Percentiles rank a stretch among this genome's conserved stretches.
Evolutionary conservation across 805 yeast genomes (phyloP).

Genomic region (Kazachstania kunashirensis): DNA sequence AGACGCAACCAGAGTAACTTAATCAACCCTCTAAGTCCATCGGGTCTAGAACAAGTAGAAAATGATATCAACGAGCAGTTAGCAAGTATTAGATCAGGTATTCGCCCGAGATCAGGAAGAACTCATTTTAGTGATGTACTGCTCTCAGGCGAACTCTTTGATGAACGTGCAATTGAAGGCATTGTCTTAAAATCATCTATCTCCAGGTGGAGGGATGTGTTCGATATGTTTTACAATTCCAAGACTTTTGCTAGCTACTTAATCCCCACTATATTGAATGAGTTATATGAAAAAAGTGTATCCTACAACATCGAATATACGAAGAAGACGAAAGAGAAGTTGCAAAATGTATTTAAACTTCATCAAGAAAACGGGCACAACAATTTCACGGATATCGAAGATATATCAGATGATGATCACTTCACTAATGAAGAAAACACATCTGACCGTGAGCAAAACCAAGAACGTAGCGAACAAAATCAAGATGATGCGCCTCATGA

Average conservation of each 20-base stretch:
- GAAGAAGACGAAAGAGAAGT: slow-evolving; percentile 26
- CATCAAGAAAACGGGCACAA: slow-evolving; percentile 14
- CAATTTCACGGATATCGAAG: too few species aligned
- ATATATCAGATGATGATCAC: too few species aligned
- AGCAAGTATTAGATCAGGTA: slow-evolving; percentile 17
- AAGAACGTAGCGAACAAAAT: slow-evolving; percentile 10
- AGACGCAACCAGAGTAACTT: slow-evolving; percentile 25
- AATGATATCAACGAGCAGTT: slow-evolving; percentile 24
- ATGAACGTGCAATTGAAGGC: slow-evolving; percentile 26
- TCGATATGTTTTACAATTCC: slow-evolving; percentile 42
- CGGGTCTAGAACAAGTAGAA: slow-evolving; percentile 28
- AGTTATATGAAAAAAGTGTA: slow-evolving; percentile 41
- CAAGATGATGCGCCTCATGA: slow-evolving; percentile 30
- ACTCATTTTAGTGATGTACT: slow-evolving; percentile 24
- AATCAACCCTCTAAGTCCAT: slow-evolving; percentile 27
- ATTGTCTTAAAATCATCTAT: slow-evolving; percentile 38
- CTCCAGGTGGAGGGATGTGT: slow-evolving; percentile 60
- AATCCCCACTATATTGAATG: slow-evolving; percentile 36
- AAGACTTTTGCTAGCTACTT: slow-evolving; percentile 30
- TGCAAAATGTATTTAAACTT: slow-evolving; percentile 18
- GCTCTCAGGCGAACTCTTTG: slow-evolving; percentile 26
- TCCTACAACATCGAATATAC: slow-evolving; percentile 24
- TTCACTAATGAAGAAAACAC: background rate
- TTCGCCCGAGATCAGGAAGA: slow-evolving; percentile 20
- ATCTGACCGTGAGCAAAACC: too few species aligned